Base-by-base conservation (phyloP, 2,329 filamentous ascomycete genomes). In the Pseudocercospora pini-densiflorae region DNA sequence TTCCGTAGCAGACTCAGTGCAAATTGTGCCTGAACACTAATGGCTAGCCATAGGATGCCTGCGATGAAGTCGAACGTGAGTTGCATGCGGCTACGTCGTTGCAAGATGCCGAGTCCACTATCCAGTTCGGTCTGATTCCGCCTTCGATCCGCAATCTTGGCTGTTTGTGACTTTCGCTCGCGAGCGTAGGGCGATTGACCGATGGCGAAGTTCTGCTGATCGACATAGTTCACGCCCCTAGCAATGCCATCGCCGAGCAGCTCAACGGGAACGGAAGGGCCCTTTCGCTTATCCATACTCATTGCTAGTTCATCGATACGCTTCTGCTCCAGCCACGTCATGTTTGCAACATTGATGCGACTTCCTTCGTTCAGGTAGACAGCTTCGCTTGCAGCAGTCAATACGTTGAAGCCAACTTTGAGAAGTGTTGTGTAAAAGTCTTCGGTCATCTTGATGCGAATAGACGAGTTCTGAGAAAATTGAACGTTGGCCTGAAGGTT, bases 401-500 rank as follows among this genome's bases (percentile, higher is more conserved):
- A 88, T 12, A 94, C 89, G 10, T 89, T 90, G 75, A 97, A 97
- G 0, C 95, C 95, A 40, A 93, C 88, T 66, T 94, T 90, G 2
- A 98, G 84, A 4, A 98, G 83, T 0, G 93, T 92, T 0, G 93
- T 97, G 77, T 98, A 99, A 76, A 98, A 97, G 77, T 99, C 95
- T 84, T 98, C 96, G 63, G 93, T 89, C 83, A 91, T 89, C 51
- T 90, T 92, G 62, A 98, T 87, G 12, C 90, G 88, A 43, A 97
- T 88, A 45, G 91, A 79, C 0, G 82, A 81, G 7, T 79, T 80
- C 8, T 80, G 90, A 1, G 91, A 91, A 23, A 97, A 85, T 12
- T 95, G 93, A 2, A 94, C 88, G 66, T 95, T 95, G 1, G 94
- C 94, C 79, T 97, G 94, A 85, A 98, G 90, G 72, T 98, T 98